A percentile compares a stretch with the other conserved stretches of the same genome.
These are phyloP conservation scores for Lyophyllum atratum DNA, from an alignment of 768 basidiomycete genomes.

Conservation along the genomic window DNA sequence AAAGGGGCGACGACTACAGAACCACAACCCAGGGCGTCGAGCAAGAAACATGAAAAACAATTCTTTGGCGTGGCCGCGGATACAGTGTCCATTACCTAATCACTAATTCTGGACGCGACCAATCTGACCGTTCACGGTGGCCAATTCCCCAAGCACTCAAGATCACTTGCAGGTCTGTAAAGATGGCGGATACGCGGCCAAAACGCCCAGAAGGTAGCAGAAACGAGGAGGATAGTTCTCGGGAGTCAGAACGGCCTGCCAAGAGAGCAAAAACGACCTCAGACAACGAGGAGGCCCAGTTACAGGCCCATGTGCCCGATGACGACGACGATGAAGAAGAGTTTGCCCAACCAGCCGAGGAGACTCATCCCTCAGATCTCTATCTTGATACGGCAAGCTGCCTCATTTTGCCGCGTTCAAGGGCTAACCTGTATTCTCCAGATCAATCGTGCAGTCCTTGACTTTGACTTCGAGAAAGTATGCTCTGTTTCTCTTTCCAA, in stretches of 20 bases:
- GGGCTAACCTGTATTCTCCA: constrained; percentile 30
- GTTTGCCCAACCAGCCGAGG: constrained; percentile 25
- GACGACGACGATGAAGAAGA: constrained; percentile 35
- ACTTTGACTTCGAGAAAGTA: constrained; percentile 99
- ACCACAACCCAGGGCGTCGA: constrained; percentile 3
- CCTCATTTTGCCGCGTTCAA: constrained; percentile 9
- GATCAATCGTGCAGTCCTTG: constrained; percentile 89
- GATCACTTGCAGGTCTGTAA: background rate
- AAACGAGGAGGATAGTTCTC: constrained; percentile 5
- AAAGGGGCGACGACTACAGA: background rate
- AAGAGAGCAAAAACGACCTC: constrained; percentile 31
- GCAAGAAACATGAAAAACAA: constrained; percentile 17
- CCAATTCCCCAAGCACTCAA: too few species aligned
- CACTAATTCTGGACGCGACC: background rate
- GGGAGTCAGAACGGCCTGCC: constrained; percentile 31
- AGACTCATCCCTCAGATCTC: constrained; percentile 71
- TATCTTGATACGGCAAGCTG: constrained; percentile 89
- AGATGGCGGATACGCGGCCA: constrained; percentile 6
- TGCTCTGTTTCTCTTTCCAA: constrained; percentile 96
- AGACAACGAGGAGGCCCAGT: background rate
- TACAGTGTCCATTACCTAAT: constrained; percentile 15
- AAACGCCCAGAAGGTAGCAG: constrained; percentile 10
- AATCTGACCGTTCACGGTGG: background rate
- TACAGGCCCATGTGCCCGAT: constrained; percentile 2
- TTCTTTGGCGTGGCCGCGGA: too few species aligned